Evolutionary conservation across 495 filamentous ascomycete genomes (phyloP).

Genomic region (Chaetomium cochliodes): DNA sequence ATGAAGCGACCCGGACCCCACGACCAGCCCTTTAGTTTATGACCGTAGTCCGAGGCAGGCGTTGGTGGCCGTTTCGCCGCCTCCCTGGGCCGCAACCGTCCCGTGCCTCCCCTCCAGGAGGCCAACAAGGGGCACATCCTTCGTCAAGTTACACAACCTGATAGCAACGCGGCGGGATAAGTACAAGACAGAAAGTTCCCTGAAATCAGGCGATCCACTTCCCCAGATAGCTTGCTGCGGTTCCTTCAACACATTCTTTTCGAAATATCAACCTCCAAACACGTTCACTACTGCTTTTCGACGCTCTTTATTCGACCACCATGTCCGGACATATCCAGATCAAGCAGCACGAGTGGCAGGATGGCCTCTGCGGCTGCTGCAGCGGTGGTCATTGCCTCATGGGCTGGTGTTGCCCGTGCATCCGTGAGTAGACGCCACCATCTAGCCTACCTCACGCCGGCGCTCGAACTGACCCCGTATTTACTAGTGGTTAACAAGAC

Average conservation of each 20-base stretch:
- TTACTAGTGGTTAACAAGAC: slow-evolving; percentile 46
- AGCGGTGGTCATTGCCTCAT: slow-evolving; percentile 41
- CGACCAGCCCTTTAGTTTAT: not conserved
- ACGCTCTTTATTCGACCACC: not conserved
- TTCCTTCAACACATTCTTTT: not conserved
- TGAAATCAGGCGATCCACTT: not conserved
- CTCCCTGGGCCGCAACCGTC: not conserved
- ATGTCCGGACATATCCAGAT: not conserved
- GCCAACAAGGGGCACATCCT: not conserved
- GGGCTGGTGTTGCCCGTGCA: slow-evolving; percentile 53
- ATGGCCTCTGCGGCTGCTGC: slow-evolving; percentile 40
- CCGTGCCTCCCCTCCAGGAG: not conserved
- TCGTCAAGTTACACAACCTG: not conserved
- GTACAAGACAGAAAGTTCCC: not conserved
- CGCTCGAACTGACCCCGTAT: not conserved
- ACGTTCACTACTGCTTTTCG: not conserved
- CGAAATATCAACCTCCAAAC: not conserved
- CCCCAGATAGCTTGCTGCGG: not conserved
- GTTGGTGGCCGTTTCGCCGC: not conserved
- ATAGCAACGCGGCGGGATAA: not conserved
- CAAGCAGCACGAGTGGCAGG: slow-evolving; percentile 33
- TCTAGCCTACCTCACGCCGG: not conserved
- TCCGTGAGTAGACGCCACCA: slow-evolving; percentile 32
- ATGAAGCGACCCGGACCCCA: not conserved
- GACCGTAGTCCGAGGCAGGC: not conserved